Percentiles rank a stretch among this genome's conserved stretches.
These are phyloP conservation scores for Apiospora malaysiana DNA, from an alignment of 2,329 filamentous ascomycete genomes.

Conservation along the genomic window DNA sequence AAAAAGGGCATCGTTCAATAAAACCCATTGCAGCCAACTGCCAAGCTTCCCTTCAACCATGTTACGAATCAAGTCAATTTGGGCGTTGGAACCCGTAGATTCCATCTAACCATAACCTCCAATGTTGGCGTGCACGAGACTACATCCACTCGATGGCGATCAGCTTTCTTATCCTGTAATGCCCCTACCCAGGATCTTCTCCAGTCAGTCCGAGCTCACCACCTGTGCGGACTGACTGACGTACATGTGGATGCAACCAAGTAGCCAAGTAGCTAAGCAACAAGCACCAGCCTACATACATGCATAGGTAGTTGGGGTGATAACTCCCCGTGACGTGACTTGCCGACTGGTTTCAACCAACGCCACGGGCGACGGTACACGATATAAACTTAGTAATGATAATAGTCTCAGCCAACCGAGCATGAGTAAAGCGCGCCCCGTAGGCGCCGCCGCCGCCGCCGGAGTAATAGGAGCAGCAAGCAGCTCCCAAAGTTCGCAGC, in stretches of 20 bases:
- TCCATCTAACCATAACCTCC: background rate
- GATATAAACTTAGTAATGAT: background rate
- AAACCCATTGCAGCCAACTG: background rate
- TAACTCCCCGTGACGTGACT: background rate
- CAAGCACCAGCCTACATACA: background rate
- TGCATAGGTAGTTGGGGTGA: background rate
- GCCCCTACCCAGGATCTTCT: background rate
- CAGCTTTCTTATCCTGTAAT: background rate
- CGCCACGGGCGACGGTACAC: background rate
- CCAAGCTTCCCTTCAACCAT: constrained; percentile 11
- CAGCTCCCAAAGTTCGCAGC: background rate
- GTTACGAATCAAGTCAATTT: background rate
- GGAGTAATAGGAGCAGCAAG: background rate
- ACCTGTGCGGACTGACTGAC: background rate
- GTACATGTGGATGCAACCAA: background rate
- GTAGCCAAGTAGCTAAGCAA: background rate
- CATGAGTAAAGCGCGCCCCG: background rate
- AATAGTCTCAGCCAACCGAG: background rate
- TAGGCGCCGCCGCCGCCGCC: background rate
- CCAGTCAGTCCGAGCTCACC: background rate
- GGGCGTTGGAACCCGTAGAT: background rate
- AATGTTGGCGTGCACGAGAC: background rate
- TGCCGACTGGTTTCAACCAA: background rate
- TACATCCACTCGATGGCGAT: background rate
- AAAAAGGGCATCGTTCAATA: background rate